Evolutionary conservation across 768 basidiomycete species (phyloP).

Genomic region (Cantharellus cinnabarinus): DNA sequence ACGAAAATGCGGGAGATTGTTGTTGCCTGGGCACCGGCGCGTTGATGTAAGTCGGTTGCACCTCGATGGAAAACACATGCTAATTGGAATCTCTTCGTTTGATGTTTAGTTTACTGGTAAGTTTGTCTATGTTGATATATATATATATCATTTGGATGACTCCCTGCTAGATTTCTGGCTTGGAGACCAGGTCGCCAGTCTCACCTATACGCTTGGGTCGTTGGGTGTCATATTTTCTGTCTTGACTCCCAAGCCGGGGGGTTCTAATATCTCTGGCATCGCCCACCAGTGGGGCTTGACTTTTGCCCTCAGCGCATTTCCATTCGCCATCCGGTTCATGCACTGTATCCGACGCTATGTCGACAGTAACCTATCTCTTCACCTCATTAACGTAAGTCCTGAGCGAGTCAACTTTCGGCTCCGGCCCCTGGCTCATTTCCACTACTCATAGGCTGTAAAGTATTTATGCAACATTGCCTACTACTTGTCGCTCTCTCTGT

Average conservation of each 20-base stretch:
- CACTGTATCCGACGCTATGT: conserved; percentile 77
- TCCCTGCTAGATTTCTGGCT: conserved; percentile 57
- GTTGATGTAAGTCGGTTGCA: conserved; percentile 28
- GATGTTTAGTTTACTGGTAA: too few species aligned
- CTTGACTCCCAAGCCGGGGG: conserved; percentile 26
- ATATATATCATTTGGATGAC: too few species aligned
- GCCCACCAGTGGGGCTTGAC: conserved; percentile 37
- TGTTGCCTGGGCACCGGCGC: conserved; percentile 43
- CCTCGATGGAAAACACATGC: too few species aligned
- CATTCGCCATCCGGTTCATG: conserved; percentile 54
- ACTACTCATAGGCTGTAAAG: conserved; percentile 49
- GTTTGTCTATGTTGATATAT: too few species aligned
- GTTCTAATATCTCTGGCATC: conserved; percentile 29
- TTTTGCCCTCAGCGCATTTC: conserved; percentile 39
- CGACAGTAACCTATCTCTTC: conserved; percentile 53
- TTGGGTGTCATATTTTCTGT: conserved; percentile 46
- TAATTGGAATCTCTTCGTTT: too few species aligned
- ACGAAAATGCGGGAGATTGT: conserved; percentile 36
- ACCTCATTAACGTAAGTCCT: conserved; percentile 63
- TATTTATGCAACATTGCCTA: conserved; percentile 47
- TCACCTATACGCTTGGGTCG: conserved; percentile 54
- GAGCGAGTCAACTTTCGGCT: not conserved
- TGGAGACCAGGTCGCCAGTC: conserved; percentile 69
- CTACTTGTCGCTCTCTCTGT: conserved; percentile 51
- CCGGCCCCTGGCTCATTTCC: too few species aligned